Evolutionary conservation across 139 green algal genomes (phyloP), one percentile per base, ranked within the genome.

Genomic region (Chlamydomonas incerta): DNA sequence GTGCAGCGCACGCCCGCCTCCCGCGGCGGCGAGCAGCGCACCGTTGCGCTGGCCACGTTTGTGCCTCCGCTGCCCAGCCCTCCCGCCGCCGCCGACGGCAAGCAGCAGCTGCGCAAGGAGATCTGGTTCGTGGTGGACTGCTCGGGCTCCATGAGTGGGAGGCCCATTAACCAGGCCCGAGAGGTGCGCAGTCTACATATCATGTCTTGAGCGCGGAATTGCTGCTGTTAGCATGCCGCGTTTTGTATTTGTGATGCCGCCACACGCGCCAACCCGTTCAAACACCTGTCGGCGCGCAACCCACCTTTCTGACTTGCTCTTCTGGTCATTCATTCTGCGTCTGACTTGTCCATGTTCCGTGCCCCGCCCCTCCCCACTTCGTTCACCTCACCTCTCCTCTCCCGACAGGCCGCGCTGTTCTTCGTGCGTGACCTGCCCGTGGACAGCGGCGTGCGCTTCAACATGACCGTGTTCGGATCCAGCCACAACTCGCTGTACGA

Each of bases 341-440:
- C 15, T 8, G 14, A 21, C 17, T 65, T 21, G 8, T 18, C n/a
- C 57, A 65, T 29, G 17, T 4, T 18, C 17, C 57, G 17, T 29
- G 3, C 57, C 67, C 67, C 28, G 21, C 21, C n/a, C 62, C 29
- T 35, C n/a, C n/a, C n/a, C n/a, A n/a, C n/a, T n/a, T n/a, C n/a
- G n/a, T n/a, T n/a, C n/a, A n/a, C 14, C 24, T 29, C n/a, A 10
- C 63, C 24, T 29, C 63, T 1, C 11, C 24, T 0, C 33, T 31
- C 9, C 57, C 57, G 69, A 0, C 70, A 89, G 47, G 83, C 88
- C n/a, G 88, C 88, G 15, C 73, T 84, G 26, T 92, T 87, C 75
- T 92, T 90, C 52, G 58, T 92, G 23, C 82, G 81, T 37, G 89
- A 92, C 69, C 85, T 92, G 47, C 88, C 88, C 2, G 28, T 47